Conservation (phyloP, 2,329 filamentous ascomycete species). For the Apiospora aurea region DNA sequence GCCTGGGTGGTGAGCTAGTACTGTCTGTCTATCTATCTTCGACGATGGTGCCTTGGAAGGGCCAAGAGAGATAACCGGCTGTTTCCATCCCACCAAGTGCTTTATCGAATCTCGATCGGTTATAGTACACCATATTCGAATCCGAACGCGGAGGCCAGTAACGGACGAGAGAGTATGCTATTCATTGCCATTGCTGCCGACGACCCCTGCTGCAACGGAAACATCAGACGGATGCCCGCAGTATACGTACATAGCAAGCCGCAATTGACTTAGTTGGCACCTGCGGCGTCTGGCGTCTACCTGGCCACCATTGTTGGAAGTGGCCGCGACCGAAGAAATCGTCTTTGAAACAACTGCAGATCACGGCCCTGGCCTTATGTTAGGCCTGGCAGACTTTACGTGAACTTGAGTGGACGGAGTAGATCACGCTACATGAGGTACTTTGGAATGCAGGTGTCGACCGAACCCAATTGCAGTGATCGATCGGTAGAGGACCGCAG, state of each 20-base stretch:
- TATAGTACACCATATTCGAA: too few species aligned
- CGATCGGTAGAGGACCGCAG: neutral
- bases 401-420: neutral
- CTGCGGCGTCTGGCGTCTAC: slow-evolving; percentile 7
- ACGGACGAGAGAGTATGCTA: neutral
- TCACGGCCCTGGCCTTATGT: neutral
- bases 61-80: neutral
- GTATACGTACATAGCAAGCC: neutral
- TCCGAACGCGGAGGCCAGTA: neutral
- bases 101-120: slow-evolving; percentile 14
- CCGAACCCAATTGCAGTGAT: slow-evolving; percentile 12
- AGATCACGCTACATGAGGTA: neutral
- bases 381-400: neutral
- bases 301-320: too few species aligned
- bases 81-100: neutral
- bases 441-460: neutral
- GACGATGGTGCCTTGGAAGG: neutral
- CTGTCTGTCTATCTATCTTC: neutral
- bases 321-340: neutral
- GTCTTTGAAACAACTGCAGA: slow-evolving; percentile 20
- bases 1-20: neutral
- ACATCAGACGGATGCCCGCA: neutral
- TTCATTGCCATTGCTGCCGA: neutral
- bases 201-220: neutral
- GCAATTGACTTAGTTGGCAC: neutral